Base-by-base conservation (phyloP, 768 basidiomycete species). In the Rhodosporidiobolus sp. region DNA sequence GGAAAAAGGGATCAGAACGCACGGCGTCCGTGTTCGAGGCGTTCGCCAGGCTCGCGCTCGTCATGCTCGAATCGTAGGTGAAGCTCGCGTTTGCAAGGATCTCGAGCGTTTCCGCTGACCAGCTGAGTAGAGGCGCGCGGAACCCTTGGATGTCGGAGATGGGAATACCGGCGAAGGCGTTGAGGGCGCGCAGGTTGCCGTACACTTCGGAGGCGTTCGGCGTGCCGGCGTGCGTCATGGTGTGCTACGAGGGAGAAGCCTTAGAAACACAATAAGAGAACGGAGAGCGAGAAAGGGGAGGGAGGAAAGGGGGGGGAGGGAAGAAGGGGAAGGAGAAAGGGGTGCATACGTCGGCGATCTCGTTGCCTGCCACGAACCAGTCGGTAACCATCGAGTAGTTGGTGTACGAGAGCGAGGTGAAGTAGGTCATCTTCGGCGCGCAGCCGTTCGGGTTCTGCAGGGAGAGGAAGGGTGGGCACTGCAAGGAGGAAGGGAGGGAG, bases 301-400 rank as follows among this genome's bases (percentile, higher is more conserved):
- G 14, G 46, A 45, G 45, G 16, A 63, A 28, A 52, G 57, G 17
- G 38, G 19, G 48, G 26, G 1, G 35, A 35, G 6, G 28, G 10
- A 14, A 34, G 61, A 34, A 50, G 8, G 3, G 19, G 16, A 55
- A 49, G 56, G 34, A 71, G 22, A 62, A 50, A 54, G 83, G 86
- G 77, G 80, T 88, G 86, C 89, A 88, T 79, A 89, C 88, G 81
- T 89, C 89, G 43, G 88, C 89, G 74, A 92, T 90, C 79, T 92
- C 90, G 79, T 91, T 91, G 30, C 90, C 90, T 7, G 87, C 88
- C 43, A 90, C 89, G 79, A 82, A 91, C 88, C 88, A 48, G 49
- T 32, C 28, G 32, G 54, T 22, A 17, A 24, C 75, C 68, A 78
- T 72, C 30, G 74, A 75, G 80, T 88, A 89, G 79, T 91, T 90